These are phyloP conservation scores for Lathyrus oleraceus DNA, from an alignment of 306 rosid genomes.

Conservation along the genomic window DNA sequence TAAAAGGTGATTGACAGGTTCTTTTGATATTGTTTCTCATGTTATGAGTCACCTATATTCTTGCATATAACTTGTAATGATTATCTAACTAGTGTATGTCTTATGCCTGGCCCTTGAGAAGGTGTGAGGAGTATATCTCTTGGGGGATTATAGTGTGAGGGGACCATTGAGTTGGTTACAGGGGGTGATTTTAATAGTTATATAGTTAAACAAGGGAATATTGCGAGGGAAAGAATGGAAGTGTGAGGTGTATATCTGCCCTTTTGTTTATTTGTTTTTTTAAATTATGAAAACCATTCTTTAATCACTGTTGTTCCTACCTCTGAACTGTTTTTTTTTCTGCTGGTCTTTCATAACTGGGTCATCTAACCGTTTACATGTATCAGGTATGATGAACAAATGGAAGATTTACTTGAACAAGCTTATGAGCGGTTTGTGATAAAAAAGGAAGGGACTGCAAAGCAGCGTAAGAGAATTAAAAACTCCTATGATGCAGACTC, in stretches of 20 bases:
- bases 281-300: background rate
- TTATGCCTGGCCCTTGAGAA: no score
- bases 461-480: constrained; percentile 80
- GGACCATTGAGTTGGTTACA: background rate
- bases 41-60: constrained; percentile 10
- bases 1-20: constrained; percentile 58
- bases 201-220: background rate
- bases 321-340: background rate
- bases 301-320: background rate
- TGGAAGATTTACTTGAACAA: constrained; percentile 74
- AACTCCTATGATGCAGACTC: constrained; percentile 51
- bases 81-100: background rate
- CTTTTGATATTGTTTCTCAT: constrained; percentile 12
- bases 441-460: constrained; percentile 76
- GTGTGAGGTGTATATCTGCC: background rate
- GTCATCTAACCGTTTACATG: constrained; percentile 6
- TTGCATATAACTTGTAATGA: background rate
- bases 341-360: background rate
- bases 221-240: background rate
- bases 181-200: background rate
- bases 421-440: constrained; percentile 76
- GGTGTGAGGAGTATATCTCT: background rate
- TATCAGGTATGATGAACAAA: constrained; percentile 73
- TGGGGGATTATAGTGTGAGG: background rate
- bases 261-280: constrained; percentile 14